Evolutionary conservation across 2,329 filamentous ascomycete genomes (phyloP).

Genomic region (Nothophaeocryptopus gaeumannii): DNA sequence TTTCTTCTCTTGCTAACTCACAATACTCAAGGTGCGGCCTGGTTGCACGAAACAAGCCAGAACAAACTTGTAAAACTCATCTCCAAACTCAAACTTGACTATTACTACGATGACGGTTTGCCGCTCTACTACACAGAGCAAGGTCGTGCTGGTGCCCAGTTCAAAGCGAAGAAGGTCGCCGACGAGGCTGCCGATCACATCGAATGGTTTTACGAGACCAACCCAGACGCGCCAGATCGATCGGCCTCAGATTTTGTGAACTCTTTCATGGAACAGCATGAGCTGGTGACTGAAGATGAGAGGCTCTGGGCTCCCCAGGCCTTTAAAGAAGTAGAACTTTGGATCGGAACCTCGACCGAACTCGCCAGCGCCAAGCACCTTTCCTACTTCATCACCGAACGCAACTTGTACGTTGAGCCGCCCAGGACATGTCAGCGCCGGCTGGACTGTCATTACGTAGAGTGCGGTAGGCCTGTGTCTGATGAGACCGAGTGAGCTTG

Average conservation of each 20-base stretch:
- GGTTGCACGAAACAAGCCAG: slow-evolving; percentile 48
- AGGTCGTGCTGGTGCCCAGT: slow-evolving; percentile 44
- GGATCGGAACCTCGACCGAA: slow-evolving; percentile 44
- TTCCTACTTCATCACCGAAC: slow-evolving; percentile 44
- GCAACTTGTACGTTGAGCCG: slow-evolving; percentile 33
- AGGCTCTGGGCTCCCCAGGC: slow-evolving; percentile 46
- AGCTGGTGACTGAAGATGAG: slow-evolving; percentile 43
- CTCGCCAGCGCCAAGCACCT: slow-evolving; percentile 44
- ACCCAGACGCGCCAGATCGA: slow-evolving; percentile 43
- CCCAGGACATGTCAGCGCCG: no score
- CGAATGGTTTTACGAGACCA: slow-evolving; percentile 42
- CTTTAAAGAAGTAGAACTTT: slow-evolving; percentile 44
- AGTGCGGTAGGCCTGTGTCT: no score
- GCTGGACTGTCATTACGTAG: no score
- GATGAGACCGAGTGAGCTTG: no score
- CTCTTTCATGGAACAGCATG: slow-evolving; percentile 42
- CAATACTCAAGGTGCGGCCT: slow-evolving; percentile 39
- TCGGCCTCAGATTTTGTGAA: slow-evolving; percentile 41
- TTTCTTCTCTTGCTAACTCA: slow-evolving; percentile 20
- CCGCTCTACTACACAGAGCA: slow-evolving; percentile 44
- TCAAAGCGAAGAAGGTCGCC: slow-evolving; percentile 47
- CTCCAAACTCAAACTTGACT: slow-evolving; percentile 41
- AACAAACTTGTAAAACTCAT: slow-evolving; percentile 46
- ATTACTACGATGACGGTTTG: slow-evolving; percentile 47
- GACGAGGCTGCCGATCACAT: slow-evolving; percentile 46